Base-by-base conservation (phyloP, 257 asterid genomes). In the Nicotiana noctiflora region DNA sequence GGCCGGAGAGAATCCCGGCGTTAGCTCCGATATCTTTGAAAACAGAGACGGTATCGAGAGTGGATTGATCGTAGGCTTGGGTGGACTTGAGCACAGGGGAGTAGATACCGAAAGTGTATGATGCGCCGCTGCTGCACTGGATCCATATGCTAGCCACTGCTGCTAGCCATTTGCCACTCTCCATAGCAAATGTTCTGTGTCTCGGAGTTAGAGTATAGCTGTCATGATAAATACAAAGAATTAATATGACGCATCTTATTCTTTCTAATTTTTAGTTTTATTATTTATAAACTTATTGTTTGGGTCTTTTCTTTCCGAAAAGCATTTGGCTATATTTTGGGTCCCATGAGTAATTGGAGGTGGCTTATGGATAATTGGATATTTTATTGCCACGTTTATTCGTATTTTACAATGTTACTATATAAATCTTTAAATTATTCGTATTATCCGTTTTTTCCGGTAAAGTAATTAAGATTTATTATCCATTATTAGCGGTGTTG, bases 1-100 rank as follows among this genome's bases (percentile, higher is more conserved):
- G 74, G 2, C 99, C 99, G 78, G 98, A 88, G 29, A 95, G 88
- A 59, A 89, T 62, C 1, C 98, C 98, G 84, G 89, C 89, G 89
- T 95, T 93, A 79, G 98, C 97, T 18, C 97, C 96, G 83, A 95
- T 65, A 89, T 95, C 99, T 60, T 95, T 93, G 93, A 89, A 91
- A 23, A 94, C 95, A 2, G 97, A 92, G 0, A 95, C 88, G 21
- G 92, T 89, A 87, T 82, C 89, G 79, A 95, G 92, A 10, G 98
- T 91, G 9, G 99, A 93, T 68, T 95, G 99, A 56, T 86, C 86
- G 81, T 93, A 95, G 17, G 84, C 84, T 82, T 93, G 99, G 65
- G 88, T 85, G 83, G 98, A 90, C 85, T 95, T 93, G 3, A 93
- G 67, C 85, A 85, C 17, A 0, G 92, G 83, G 19, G 99, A 92